Conservation (phyloP, 202 grass and related monocot genomes). For the Zizania palustris region DNA sequence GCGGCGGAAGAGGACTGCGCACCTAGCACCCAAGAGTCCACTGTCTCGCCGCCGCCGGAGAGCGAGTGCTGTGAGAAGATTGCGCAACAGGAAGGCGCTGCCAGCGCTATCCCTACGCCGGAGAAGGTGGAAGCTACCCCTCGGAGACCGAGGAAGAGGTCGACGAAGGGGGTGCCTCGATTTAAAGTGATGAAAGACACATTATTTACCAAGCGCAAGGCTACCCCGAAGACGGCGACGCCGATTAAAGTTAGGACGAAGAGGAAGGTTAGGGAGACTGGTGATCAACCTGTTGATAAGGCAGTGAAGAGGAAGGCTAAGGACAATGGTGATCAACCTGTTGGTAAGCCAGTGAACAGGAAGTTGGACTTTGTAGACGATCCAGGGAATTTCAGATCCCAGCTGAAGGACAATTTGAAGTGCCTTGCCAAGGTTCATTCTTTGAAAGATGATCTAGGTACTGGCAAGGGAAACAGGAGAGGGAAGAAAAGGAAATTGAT, state of each 20-base stretch:
- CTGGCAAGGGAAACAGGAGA: slow-evolving; percentile 4
- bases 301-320: slow-evolving; percentile 31
- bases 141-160: slow-evolving; percentile 36
- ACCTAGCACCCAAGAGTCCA: slow-evolving; percentile 25
- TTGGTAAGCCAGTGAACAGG: slow-evolving; percentile 20
- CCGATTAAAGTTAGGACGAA: slow-evolving; percentile 3
- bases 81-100: background rate
- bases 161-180: slow-evolving; percentile 38
- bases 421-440: slow-evolving; percentile 26
- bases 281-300: background rate
- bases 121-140: slow-evolving; percentile 35
- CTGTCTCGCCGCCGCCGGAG: background rate
- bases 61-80: background rate
- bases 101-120: slow-evolving; percentile 1
- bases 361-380: slow-evolving; percentile 38
- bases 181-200: slow-evolving; percentile 50
- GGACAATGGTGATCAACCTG: background rate
- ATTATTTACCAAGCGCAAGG: background rate
- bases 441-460: background rate
- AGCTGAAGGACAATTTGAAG: slow-evolving; percentile 41
- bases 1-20: slow-evolving; percentile 1
- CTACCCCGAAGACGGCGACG: background rate
- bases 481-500: slow-evolving; percentile 40
- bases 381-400: slow-evolving; percentile 31
- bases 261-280: background rate